Conservation (phyloP, 1,284 basidiomycete genomes). For the Amylostereum chailletii region DNA sequence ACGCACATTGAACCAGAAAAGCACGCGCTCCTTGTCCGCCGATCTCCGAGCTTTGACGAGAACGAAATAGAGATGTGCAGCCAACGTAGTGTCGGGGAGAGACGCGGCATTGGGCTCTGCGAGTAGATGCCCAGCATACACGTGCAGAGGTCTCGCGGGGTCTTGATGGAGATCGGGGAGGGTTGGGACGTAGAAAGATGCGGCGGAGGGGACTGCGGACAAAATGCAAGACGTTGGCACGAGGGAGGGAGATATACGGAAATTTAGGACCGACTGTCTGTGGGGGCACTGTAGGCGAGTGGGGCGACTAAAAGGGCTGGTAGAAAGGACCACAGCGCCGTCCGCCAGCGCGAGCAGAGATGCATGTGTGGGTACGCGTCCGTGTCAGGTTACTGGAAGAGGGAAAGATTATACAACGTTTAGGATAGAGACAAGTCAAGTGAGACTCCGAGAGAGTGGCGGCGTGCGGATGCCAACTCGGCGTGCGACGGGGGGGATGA, state of each 20-base stretch:
- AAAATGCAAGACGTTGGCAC: background rate
- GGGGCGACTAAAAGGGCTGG: constrained; percentile 7
- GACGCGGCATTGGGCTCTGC: constrained; percentile 62
- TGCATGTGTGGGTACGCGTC: background rate
- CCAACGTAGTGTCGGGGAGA: constrained; percentile 45
- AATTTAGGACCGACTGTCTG: constrained; percentile 31
- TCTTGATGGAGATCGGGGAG: constrained; percentile 74
- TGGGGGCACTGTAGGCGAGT: constrained; percentile 27
- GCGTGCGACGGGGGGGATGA: too few species aligned
- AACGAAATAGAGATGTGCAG: constrained; percentile 84
- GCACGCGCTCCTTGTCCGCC: constrained; percentile 81
- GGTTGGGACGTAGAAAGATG: constrained; percentile 75
- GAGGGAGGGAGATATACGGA: background rate
- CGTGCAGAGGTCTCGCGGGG: constrained; percentile 58
- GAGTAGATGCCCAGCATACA: constrained; percentile 77
- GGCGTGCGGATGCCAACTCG: too few species aligned
- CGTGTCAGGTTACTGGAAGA: background rate
- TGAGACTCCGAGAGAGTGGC: too few species aligned
- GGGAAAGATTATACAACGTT: too few species aligned
- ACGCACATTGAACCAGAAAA: constrained; percentile 95
- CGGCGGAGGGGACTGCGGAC: constrained; percentile 59
- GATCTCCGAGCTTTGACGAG: constrained; percentile 81
- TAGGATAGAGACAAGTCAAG: too few species aligned
- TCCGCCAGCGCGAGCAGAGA: constrained; percentile 5
- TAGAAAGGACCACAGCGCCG: constrained; percentile 11